Base-by-base conservation (phyloP, 495 filamentous ascomycete species). In the Penicillium egyptiacum region DNA sequence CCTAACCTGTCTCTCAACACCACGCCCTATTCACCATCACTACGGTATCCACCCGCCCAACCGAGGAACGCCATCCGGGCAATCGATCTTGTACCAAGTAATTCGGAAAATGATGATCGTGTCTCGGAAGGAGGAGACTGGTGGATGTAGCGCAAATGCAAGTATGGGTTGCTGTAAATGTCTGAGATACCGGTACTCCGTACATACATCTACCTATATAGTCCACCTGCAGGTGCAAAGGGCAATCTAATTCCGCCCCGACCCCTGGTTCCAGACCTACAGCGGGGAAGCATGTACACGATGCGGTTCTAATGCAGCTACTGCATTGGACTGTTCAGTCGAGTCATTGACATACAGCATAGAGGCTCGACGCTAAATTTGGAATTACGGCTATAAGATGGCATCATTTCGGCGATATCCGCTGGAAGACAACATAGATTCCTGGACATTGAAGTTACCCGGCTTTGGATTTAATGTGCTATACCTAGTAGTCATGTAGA, bases 301-400 rank as follows among this genome's bases (percentile, higher is more conserved):
- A 41, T 35, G 49, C 4, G 12, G 28, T 22, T 20, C 6, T 16
- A 19, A 37, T 54, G 51, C 14, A 37, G 19, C 10, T 1, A 2
- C 5, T 35, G 28, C 12, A 14, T 46, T 7, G 10, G 19, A 42
- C 5, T 19, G 20, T 30, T 55, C 8, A 4, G 37, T 55, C 19
- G 26, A 23, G 42, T 14, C 51, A 35, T 3, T 17, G 22, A 2
- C 23, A 19, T 16, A 3, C n/a, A n/a, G 33, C 22, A 22, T 28
- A 41, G 51, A 54, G 52, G 53, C 33, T 47, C 22, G 28, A 23
- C 16, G 12, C 31, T 44, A 16, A 37, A 55, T 46, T 37, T 12
- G 53, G 53, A 28, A 26, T 19, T 8, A 28, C n/a, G 14, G 20
- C 30, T 31, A 30, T 9, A 19, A 14, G 2, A 46, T 40, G 53